Evolutionary conservation across 2,329 filamentous ascomycete species (phyloP).

Genomic region (Phialophora macrospora): DNA sequence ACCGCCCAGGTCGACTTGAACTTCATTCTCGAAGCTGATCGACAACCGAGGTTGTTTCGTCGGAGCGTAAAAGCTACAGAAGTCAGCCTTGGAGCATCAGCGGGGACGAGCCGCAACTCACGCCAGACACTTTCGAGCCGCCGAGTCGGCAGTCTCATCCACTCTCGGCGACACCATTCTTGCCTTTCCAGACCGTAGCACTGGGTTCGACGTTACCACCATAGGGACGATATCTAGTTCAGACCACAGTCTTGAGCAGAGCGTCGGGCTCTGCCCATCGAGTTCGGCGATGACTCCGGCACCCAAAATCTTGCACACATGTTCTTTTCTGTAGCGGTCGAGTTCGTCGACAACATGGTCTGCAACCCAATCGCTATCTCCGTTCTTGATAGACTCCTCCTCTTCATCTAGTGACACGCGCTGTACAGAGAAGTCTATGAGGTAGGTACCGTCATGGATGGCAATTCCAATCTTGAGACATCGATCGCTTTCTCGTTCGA

Average conservation of each 20-base stretch:
- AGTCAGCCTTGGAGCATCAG: conserved; percentile 11
- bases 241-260: conserved; percentile 74
- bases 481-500: conserved; percentile 30
- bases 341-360: conserved; percentile 31
- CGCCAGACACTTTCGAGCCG: conserved; percentile 78
- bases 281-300: conserved; percentile 69
- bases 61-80: conserved; percentile 69
- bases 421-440: conserved; percentile 38
- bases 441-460: conserved; percentile 39
- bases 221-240: conserved; percentile 78
- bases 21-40: conserved; percentile 69
- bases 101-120: conserved; percentile 48
- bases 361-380: conserved; percentile 28
- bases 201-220: conserved; percentile 56
- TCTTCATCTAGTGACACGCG: conserved; percentile 32
- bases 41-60: conserved; percentile 69
- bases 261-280: conserved; percentile 63
- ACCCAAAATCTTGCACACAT: conserved; percentile 70
- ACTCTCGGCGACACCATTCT: conserved; percentile 57
- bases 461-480: conserved; percentile 34
- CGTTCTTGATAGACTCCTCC: conserved; percentile 18
- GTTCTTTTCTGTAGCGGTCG: conserved; percentile 30
- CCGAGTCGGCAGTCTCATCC: conserved; percentile 80
- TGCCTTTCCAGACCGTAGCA: conserved; percentile 45
- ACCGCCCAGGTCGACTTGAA: conserved; percentile 72